Evolutionary conservation across 164 flowering plant genomes (phyloP).

Genomic region (Vitis riparia): DNA sequence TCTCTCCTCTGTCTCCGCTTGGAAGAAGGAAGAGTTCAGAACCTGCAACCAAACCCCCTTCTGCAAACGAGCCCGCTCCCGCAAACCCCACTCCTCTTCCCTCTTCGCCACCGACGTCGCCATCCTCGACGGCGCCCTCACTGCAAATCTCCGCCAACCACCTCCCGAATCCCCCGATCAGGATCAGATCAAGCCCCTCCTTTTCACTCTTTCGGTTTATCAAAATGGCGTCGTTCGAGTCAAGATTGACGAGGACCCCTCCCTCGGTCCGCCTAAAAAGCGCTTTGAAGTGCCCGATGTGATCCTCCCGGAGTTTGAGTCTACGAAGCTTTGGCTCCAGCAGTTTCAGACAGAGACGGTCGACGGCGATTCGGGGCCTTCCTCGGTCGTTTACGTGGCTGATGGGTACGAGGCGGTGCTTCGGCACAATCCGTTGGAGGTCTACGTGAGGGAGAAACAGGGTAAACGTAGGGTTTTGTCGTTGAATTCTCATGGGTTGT

Average conservation of each 20-base stretch:
- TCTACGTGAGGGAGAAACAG: slow-evolving; percentile 60
- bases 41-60: slow-evolving; percentile 96
- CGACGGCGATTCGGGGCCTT: slow-evolving; percentile 34
- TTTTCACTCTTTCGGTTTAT: slow-evolving; percentile 63
- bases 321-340: slow-evolving; percentile 73
- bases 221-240: slow-evolving; percentile 67
- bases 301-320: slow-evolving; percentile 48
- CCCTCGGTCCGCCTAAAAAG: slow-evolving; percentile 53
- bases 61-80: slow-evolving; percentile 90
- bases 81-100: slow-evolving; percentile 52
- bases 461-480: slow-evolving; percentile 54
- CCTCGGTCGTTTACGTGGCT: slow-evolving; percentile 56
- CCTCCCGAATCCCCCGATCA: slow-evolving; percentile 21
- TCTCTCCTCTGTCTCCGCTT: slow-evolving; percentile 41
- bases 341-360: slow-evolving; percentile 37
- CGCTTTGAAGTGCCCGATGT: slow-evolving; percentile 90
- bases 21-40: slow-evolving; percentile 97
- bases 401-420: slow-evolving; percentile 76
- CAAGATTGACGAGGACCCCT: slow-evolving; percentile 74
- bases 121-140: slow-evolving; percentile 66
- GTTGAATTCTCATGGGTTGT: slow-evolving; percentile 77
- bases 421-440: slow-evolving; percentile 82
- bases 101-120: slow-evolving; percentile 52
- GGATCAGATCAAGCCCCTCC: slow-evolving; percentile 42
- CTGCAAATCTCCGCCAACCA: slow-evolving; percentile 47